Evolutionary conservation across 1,284 basidiomycete genomes (phyloP).

Genomic region (Heterobasidion parviporum): DNA sequence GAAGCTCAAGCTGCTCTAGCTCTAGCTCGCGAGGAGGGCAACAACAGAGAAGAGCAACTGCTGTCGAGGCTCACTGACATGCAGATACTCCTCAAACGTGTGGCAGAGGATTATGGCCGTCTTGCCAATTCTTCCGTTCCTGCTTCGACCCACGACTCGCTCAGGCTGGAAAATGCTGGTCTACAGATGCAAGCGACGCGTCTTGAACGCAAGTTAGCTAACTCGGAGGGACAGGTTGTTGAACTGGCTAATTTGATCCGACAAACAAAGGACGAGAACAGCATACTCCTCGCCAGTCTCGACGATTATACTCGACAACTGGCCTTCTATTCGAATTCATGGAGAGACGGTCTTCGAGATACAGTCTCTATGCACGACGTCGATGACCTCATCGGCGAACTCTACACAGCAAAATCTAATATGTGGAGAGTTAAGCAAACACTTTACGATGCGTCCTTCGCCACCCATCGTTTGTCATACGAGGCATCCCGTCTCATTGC

Average conservation of each 20-base stretch:
- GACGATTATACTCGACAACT: conserved; percentile 34
- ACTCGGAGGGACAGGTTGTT: conserved; percentile 56
- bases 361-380: not conserved
- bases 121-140: conserved; percentile 46
- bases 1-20: conserved; percentile 19
- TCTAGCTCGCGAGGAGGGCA: conserved; percentile 16
- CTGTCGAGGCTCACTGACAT: conserved; percentile 42
- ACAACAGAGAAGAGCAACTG: conserved; percentile 33
- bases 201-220: conserved; percentile 58
- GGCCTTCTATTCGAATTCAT: conserved; percentile 20
- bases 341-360: conserved; percentile 12
- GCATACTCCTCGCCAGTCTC: conserved; percentile 33
- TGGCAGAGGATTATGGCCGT: conserved; percentile 51
- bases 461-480: conserved; percentile 8
- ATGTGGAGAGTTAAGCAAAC: not conserved
- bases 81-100: conserved; percentile 31
- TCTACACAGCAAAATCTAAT: not conserved
- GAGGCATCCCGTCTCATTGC: conserved; percentile 25
- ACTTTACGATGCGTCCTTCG: not conserved
- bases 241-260: conserved; percentile 59
- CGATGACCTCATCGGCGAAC: conserved; percentile 6
- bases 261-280: conserved; percentile 44
- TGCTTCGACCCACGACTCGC: conserved; percentile 26
- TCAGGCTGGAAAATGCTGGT: conserved; percentile 33
- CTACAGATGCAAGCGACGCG: conserved; percentile 39